These are phyloP conservation scores for Plasmodium reichenowi DNA, from an alignment of 169 alveolate species.

Conservation along the genomic window DNA sequence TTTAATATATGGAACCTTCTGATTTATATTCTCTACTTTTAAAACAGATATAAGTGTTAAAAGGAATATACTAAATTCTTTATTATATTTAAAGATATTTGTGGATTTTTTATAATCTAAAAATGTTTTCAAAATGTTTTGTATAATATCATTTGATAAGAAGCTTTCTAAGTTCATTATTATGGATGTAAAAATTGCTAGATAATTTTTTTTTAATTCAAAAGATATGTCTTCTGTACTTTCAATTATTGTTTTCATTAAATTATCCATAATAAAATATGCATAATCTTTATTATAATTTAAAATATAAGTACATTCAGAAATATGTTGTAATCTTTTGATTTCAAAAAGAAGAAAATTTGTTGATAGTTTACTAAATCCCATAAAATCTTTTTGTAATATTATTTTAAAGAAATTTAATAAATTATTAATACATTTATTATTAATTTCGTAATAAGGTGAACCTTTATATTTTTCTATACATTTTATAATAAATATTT, in stretches of 20 bases:
- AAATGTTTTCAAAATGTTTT: conserved; percentile 34
- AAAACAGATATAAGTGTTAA: conserved; percentile 26
- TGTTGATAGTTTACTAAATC: conserved; percentile 7
- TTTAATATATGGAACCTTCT: conserved; percentile 1
- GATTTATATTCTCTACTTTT: conserved; percentile 6
- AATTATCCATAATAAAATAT: conserved; percentile 43
- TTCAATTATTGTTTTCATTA: conserved; percentile 22
- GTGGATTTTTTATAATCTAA: conserved; percentile 18
- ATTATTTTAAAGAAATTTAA: conserved; percentile 27
- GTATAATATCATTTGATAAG: conserved; percentile 37
- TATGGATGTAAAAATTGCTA: conserved; percentile 52
- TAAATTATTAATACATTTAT: conserved; percentile 23
- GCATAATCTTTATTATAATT: conserved; percentile 66
- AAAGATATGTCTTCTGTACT: not conserved
- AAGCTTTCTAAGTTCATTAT: conserved; percentile 16
- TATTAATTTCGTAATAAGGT: conserved; percentile 59
- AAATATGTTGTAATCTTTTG: conserved; percentile 44
- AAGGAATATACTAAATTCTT: conserved; percentile 24
- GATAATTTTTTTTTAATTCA: conserved; percentile 52
- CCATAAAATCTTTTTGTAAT: conserved; percentile 22
- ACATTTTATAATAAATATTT: conserved; percentile 36
- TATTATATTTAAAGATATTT: conserved; percentile 21
- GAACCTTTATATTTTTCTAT: conserved; percentile 51
- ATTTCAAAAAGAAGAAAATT: conserved; percentile 31
- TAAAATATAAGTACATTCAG: conserved; percentile 37